Conservation (phyloP, 2,329 filamentous ascomycete genomes). For the Hypomyces rosellus region DNA sequence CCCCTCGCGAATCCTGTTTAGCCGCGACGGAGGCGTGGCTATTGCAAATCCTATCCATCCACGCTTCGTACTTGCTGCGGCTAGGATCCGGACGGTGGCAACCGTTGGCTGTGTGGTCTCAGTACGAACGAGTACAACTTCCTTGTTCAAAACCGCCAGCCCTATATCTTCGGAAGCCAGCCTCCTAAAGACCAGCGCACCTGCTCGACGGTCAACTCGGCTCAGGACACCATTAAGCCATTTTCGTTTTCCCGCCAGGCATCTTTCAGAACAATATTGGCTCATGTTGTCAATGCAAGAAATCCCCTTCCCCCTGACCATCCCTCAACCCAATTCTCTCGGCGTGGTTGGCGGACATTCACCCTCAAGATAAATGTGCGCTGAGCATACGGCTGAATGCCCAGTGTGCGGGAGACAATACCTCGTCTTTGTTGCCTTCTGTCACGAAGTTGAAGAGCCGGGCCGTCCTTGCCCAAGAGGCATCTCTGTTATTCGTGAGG, state of each 20-base stretch:
- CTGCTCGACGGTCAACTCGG: conserved; percentile 1
- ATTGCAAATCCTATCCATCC: conserved; percentile 3
- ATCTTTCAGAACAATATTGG: conserved; percentile 5
- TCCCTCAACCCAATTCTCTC: conserved; percentile 12
- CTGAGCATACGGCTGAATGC: conserved; percentile 50
- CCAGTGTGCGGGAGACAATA: conserved; percentile 55
- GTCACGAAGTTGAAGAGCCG: conserved; percentile 44
- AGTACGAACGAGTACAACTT: conserved; percentile 6
- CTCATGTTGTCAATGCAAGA: conserved; percentile 11
- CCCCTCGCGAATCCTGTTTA: conserved; percentile 12
- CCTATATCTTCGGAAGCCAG: conserved; percentile 5
- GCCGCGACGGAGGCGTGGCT: conserved; percentile 8
- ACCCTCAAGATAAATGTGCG: conserved; percentile 49
- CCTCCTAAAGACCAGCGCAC: background rate
- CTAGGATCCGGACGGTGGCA: conserved; percentile 9
- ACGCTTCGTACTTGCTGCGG: conserved; percentile 3
- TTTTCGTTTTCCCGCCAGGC: background rate
- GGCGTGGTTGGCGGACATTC: conserved; percentile 15
- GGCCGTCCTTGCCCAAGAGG: conserved; percentile 42
- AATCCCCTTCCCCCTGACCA: conserved; percentile 12
- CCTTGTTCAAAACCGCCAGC: conserved; percentile 6
- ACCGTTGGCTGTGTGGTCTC: conserved; percentile 6
- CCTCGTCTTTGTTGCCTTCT: conserved; percentile 53
- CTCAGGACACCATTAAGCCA: background rate
- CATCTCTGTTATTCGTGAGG: conserved; percentile 30